These are phyloP conservation scores for Syzygium syzygioides DNA, from an alignment of 441 rosid genomes.

Conservation along the genomic window DNA sequence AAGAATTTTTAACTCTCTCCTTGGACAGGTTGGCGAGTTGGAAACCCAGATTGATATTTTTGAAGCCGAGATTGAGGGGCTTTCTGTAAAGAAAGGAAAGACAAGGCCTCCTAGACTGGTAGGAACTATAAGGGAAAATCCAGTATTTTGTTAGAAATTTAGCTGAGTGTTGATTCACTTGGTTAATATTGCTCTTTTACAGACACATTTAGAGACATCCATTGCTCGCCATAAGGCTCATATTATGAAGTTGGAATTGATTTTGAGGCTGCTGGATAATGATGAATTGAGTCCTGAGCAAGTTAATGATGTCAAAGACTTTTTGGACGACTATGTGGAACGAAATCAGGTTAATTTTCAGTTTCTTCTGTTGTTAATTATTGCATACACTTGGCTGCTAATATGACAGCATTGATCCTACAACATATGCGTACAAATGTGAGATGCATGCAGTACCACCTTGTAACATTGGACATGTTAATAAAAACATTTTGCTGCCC, in stretches of 20 bases:
- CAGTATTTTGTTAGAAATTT: constrained; percentile 9
- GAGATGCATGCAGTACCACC: not conserved
- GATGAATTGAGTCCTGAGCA: constrained; percentile 98
- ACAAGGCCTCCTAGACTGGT: constrained; percentile 97
- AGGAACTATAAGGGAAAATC: constrained; percentile 4
- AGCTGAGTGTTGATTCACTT: not conserved
- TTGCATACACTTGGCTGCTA: not conserved
- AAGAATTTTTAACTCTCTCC: not conserved
- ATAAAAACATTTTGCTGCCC: not conserved
- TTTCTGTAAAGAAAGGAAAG: constrained; percentile 97
- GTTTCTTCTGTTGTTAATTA: not conserved
- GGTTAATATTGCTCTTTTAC: constrained; percentile 4
- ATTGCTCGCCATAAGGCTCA: constrained; percentile 94
- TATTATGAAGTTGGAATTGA: constrained; percentile 88
- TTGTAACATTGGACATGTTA: not conserved
- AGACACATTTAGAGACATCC: constrained; percentile 95
- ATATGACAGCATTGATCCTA: not conserved
- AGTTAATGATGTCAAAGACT: constrained; percentile 93
- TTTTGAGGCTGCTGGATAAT: constrained; percentile 94
- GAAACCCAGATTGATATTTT: constrained; percentile 95
- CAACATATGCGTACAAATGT: not conserved
- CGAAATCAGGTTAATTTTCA: constrained; percentile 81
- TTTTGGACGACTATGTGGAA: constrained; percentile 94
- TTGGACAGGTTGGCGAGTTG: constrained; percentile 82
- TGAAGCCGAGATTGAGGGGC: constrained; percentile 98